phyloP scores from a whole-genome alignment of 169 alveolate genomes.

The Plasmodium reichenowi region DNA sequence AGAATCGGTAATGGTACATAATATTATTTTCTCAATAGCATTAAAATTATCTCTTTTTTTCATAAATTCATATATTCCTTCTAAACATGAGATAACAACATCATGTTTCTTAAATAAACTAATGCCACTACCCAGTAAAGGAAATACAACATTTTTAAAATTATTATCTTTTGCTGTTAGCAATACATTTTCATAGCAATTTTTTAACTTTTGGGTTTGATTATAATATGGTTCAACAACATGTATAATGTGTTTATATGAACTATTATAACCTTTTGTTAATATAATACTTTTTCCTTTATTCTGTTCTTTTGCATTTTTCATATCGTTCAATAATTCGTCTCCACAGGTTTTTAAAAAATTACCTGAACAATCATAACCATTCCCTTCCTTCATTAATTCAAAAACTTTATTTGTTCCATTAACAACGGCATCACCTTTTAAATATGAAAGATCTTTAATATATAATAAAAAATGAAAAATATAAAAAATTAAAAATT shows the following conservation, averaged over 20 bases:
- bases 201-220: constrained; percentile 53
- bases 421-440: constrained; percentile 70
- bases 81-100: constrained; percentile 68
- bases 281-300: constrained; percentile 46
- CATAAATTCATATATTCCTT: constrained; percentile 72
- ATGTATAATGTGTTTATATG: constrained; percentile 71
- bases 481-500: too few species aligned
- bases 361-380: constrained; percentile 77
- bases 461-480: neutral
- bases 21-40: constrained; percentile 61
- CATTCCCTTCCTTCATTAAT: constrained; percentile 68
- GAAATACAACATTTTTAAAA: constrained; percentile 65
- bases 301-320: constrained; percentile 31
- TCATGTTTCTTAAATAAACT: constrained; percentile 75
- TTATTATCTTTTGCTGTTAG: constrained; percentile 45
- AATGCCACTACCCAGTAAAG: constrained; percentile 75
- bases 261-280: constrained; percentile 75
- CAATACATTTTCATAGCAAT: constrained; percentile 56
- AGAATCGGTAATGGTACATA: constrained; percentile 59
- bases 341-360: constrained; percentile 76
- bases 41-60: constrained; percentile 57
- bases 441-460: constrained; percentile 61
- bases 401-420: constrained; percentile 68
- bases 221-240: constrained; percentile 73
- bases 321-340: constrained; percentile 38